Evolutionary conservation across 176 grass and related monocot species (phyloP).

Genomic region (Zizania latifolia): DNA sequence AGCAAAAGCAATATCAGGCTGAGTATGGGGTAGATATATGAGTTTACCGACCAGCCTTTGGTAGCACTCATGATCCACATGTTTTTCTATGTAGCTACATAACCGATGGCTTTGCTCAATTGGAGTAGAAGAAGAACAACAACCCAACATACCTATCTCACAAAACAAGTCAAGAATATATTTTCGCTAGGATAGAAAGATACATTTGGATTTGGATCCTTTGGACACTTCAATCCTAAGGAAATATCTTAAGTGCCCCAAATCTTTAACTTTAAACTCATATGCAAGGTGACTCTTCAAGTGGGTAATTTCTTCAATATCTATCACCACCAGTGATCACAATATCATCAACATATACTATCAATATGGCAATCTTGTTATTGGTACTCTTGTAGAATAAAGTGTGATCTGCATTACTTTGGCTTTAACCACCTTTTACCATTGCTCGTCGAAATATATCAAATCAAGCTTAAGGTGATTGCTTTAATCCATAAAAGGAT

Average conservation of each 20-base stretch:
- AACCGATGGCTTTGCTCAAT: constrained; percentile 4
- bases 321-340: not conserved
- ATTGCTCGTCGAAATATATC: not conserved
- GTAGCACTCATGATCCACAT: not conserved
- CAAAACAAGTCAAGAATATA: not conserved
- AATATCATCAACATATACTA: constrained; percentile 23
- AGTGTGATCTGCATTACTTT: not conserved
- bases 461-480: not conserved
- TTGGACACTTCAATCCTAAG: not conserved
- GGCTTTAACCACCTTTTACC: not conserved
- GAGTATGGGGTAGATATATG: not conserved
- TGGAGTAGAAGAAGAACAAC: not conserved
- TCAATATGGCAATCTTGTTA: not conserved
- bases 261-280: constrained; percentile 13
- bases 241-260: not conserved
- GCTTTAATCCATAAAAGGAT: not conserved
- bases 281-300: not conserved
- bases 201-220: not conserved
- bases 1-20: not conserved
- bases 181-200: not conserved
- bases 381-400: not conserved
- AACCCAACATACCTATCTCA: not conserved
- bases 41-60: not conserved
- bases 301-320: not conserved
- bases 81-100: not conserved